Percentiles rank a stretch among this genome's conserved stretches.
Conservation (phyloP, 805 yeast species). For the Wickerhamomyces xylosicus region DNA sequence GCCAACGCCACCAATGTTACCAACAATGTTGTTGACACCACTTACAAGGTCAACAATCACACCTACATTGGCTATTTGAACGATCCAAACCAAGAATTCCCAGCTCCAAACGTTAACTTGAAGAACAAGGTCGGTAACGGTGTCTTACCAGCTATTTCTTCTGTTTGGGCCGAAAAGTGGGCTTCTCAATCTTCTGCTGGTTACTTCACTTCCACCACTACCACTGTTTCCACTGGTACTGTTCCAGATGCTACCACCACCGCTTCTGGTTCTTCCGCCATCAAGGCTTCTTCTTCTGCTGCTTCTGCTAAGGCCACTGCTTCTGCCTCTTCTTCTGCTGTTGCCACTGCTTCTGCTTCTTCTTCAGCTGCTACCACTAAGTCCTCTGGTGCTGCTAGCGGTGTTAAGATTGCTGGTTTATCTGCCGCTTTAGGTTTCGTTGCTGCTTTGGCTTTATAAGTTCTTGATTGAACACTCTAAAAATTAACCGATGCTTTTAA, state of each 20-base stretch:
- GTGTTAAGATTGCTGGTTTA: not conserved
- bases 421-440: not conserved
- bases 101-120: constrained; percentile 28
- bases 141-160: constrained; percentile 21
- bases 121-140: constrained; percentile 24
- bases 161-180: constrained; percentile 24
- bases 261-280: not conserved
- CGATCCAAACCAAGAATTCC: constrained; percentile 20
- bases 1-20: constrained; percentile 25
- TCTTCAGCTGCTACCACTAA: not conserved
- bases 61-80: constrained; percentile 23
- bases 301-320: constrained; percentile 7
- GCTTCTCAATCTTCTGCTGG: constrained; percentile 17
- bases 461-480: not conserved
- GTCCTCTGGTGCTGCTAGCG: not conserved
- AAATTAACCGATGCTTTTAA: too few relatives aligned
- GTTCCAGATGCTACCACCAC: constrained; percentile 10
- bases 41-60: constrained; percentile 22
- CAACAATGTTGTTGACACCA: constrained; percentile 24
- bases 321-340: constrained; percentile 1
- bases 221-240: constrained; percentile 10
- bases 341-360: constrained; percentile 7
- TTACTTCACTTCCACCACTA: constrained; percentile 25
- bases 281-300: constrained; percentile 1
- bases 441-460: constrained; percentile 1